Evolutionary conservation across 257 asterid species (phyloP), one percentile per base, ranked within the genome.

Genomic region (Rauvolfia tetraphylla): DNA sequence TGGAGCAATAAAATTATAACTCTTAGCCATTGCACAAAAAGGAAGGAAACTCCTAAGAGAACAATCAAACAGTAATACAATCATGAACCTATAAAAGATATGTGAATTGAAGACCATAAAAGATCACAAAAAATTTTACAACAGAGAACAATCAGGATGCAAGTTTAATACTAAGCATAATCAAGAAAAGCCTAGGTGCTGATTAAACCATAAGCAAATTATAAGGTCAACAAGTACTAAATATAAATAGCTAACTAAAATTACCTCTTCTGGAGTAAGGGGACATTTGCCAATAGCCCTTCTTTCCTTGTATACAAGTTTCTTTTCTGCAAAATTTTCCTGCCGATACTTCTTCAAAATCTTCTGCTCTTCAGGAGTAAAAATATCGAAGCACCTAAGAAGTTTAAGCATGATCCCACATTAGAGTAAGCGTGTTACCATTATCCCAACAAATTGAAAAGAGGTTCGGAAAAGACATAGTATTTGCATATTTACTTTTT

Each of bases 251-350:
- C 4, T 20, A 59, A 41, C n/a, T 53, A 14, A 59, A 36, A 27
- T 56, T 87, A 90, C 99, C 96, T 95, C 99, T 88, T 90, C 99
- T 33, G 99, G 99, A 81, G 99, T 95, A 57, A 93, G 79, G 48
- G 99, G 99, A 80, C 99, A 95, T 84, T 95, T 95, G 73, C 99
- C 98, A 73, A 95, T 95, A 6, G 98, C 96, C 83, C 99, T 88
- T 85, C 99, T 90, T 89, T 95, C 97, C 81, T 68, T 81, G 75
- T 93, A 93, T 63, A 89, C 85, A 82, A 91, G 98, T 75, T 84
- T 83, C 87, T 95, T 95, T 36, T 88, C 87, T 22, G 97, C 97
- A 85, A 95, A 95, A 86, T 92, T 95, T 81, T 85, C 90, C 65
- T 79, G 79, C 77, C 98, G 85, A 78, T 92, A 95, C 87, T 89